A percentile compares a stretch with the other conserved stretches of the same genome.
phyloP scores from a whole-genome alignment of 768 basidiomycete species.

The Leccinum disarticulatum region DNA sequence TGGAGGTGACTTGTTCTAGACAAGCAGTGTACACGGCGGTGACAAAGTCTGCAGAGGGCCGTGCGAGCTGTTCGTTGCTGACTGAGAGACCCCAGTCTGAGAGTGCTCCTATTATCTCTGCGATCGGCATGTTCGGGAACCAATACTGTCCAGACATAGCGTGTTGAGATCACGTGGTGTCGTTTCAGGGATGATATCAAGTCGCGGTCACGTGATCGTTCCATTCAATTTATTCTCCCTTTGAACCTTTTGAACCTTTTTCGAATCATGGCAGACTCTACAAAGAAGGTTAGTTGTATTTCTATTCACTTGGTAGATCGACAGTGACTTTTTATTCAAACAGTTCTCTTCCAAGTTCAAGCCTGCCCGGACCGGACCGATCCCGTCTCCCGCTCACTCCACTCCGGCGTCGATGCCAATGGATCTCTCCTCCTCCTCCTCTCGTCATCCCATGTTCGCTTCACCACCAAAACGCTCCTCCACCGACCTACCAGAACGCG shows the following conservation, averaged over 20 bases:
- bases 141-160: conserved; percentile 42
- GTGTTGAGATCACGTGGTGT: background rate
- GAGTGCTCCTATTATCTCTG: conserved; percentile 65
- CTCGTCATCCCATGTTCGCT: conserved; percentile 12
- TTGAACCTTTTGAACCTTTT: no score
- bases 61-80: conserved; percentile 63
- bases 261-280: background rate
- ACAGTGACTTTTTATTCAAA: no score
- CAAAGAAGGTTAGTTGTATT: background rate
- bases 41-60: conserved; percentile 71
- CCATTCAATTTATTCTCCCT: background rate
- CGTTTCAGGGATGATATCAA: background rate
- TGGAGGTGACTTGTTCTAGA: conserved; percentile 67
- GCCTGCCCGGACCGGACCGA: conserved; percentile 33
- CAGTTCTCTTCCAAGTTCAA: conserved; percentile 43
- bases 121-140: conserved; percentile 65
- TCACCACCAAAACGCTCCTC: conserved; percentile 34
- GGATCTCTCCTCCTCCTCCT: background rate
- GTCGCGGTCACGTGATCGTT: conserved; percentile 31
- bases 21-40: conserved; percentile 68
- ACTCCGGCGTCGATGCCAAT: conserved; percentile 35
- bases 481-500: conserved; percentile 12
- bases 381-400: conserved; percentile 1
- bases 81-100: conserved; percentile 68
- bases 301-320: background rate